phyloP scores from a whole-genome alignment of 768 basidiomycete genomes.

The Phallus indusiatus region DNA sequence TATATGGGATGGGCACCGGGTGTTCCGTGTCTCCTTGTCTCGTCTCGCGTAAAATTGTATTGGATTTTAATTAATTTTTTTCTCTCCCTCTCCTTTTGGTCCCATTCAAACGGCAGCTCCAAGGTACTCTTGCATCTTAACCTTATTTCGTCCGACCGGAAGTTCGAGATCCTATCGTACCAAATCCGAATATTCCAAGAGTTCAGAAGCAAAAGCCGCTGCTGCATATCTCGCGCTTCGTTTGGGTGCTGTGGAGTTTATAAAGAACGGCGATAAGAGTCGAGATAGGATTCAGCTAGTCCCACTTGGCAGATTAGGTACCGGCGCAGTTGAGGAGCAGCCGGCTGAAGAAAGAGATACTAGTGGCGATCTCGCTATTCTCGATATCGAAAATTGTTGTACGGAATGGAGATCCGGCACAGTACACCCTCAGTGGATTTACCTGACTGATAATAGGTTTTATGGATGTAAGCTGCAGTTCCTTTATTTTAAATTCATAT shows the following conservation, averaged over 20 bases:
- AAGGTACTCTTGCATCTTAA: conserved; percentile 56
- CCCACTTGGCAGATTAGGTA: conserved; percentile 13
- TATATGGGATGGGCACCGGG: too few species aligned
- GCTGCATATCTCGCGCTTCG: conserved; percentile 47
- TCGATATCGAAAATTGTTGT: conserved; percentile 46
- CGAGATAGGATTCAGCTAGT: conserved; percentile 26
- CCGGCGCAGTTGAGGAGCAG: too few species aligned
- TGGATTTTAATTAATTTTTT: not conserved
- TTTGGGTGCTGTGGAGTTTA: conserved; percentile 53
- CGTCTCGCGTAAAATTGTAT: too few species aligned
- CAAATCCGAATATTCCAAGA: conserved; percentile 31
- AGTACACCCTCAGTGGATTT: conserved; percentile 46
- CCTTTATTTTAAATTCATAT: conserved; percentile 14
- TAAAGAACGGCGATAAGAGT: conserved; percentile 34
- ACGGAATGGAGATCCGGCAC: conserved; percentile 41
- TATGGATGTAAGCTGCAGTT: conserved; percentile 31
- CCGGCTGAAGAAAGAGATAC: not conserved
- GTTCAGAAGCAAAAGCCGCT: conserved; percentile 44
- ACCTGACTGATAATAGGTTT: conserved; percentile 36
- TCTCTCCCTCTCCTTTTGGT: not conserved
- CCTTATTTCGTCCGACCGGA: conserved; percentile 48
- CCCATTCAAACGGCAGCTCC: not conserved
- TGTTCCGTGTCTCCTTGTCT: too few species aligned
- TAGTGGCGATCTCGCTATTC: conserved; percentile 16
- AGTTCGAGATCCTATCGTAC: conserved; percentile 44